Conservation (phyloP, 768 basidiomycete species). For the Sutorius australiensis region DNA sequence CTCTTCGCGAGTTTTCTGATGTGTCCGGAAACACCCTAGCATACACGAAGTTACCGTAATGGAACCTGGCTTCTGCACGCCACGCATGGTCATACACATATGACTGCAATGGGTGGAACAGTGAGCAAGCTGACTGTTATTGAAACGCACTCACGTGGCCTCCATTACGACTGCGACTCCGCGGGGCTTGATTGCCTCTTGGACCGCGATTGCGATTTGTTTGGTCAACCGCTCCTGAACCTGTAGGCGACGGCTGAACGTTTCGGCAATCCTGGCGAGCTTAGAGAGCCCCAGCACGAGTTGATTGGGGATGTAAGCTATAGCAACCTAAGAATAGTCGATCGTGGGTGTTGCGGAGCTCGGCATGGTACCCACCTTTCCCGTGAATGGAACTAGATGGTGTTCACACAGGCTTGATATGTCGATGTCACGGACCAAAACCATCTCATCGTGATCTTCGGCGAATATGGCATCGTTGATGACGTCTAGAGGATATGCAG, state of each 20-base stretch:
- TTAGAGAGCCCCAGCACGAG: conserved; percentile 95
- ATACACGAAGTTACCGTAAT: conserved; percentile 96
- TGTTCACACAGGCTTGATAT: conserved; percentile 98
- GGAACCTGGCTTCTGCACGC: conserved; percentile 97
- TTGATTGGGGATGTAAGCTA: conserved; percentile 95
- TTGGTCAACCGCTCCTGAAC: conserved; percentile 97
- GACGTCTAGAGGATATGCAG: conserved; percentile 59
- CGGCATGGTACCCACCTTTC: conserved; percentile 62
- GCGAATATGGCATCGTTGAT: conserved; percentile 98
- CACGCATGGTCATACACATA: conserved; percentile 99
- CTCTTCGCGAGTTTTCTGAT: conserved; percentile 97
- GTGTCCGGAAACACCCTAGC: conserved; percentile 97
- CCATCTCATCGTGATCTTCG: conserved; percentile 99
- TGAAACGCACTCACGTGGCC: conserved; percentile 68
- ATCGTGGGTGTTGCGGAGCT: conserved; percentile 20
- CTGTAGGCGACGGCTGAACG: conserved; percentile 91
- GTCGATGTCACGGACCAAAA: conserved; percentile 95
- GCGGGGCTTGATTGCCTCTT: conserved; percentile 95
- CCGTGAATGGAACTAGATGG: conserved; percentile 96
- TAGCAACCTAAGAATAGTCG: conserved; percentile 68
- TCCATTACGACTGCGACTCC: conserved; percentile 99
- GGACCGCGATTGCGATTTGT: conserved; percentile 96
- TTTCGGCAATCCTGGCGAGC: conserved; percentile 94
- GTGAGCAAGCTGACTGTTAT: conserved; percentile 10
- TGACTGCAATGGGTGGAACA: conserved; percentile 50